phyloP scores from a whole-genome alignment of 352 stramenopile species.

The Globisporangium mamillatum region DNA sequence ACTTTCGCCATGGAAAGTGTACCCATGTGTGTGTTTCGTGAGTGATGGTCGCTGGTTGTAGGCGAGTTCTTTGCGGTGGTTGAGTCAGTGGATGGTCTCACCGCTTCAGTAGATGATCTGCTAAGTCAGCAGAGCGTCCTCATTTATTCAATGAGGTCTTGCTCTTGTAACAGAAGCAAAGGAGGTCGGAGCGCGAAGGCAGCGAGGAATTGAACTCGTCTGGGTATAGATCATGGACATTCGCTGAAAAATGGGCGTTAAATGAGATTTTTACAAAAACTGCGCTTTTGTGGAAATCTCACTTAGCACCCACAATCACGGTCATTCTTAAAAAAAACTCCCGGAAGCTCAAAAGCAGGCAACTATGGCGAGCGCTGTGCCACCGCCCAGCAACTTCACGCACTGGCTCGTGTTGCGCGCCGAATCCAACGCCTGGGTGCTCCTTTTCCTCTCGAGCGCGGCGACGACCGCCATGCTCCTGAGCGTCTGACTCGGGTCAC shows the following conservation, averaged over 20 bases:
- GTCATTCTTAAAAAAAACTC: too few species aligned
- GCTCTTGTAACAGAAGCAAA: not conserved
- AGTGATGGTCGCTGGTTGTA: not conserved
- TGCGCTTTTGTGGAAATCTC: too few species aligned
- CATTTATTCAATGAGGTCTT: not conserved
- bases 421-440: constrained; percentile 7
- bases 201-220: not conserved
- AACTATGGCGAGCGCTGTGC: not conserved
- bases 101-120: not conserved
- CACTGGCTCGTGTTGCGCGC: constrained; percentile 7
- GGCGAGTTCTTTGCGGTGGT: not conserved
- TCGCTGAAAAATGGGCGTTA: too few species aligned
- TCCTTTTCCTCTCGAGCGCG: constrained; percentile 8
- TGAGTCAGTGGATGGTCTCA: not conserved
- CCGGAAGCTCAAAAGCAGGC: too few species aligned
- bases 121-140: not conserved
- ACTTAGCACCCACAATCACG: too few species aligned
- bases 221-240: too few species aligned
- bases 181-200: too few species aligned
- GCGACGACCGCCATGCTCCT: not conserved
- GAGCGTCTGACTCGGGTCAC: constrained; percentile 7
- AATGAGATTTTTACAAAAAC: too few species aligned
- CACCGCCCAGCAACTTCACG: constrained; percentile 2
- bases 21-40: not conserved
- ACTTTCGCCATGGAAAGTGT: not conserved